These are phyloP conservation scores for Penicillium salamii DNA, from an alignment of 495 filamentous ascomycete species.

Conservation along the genomic window DNA sequence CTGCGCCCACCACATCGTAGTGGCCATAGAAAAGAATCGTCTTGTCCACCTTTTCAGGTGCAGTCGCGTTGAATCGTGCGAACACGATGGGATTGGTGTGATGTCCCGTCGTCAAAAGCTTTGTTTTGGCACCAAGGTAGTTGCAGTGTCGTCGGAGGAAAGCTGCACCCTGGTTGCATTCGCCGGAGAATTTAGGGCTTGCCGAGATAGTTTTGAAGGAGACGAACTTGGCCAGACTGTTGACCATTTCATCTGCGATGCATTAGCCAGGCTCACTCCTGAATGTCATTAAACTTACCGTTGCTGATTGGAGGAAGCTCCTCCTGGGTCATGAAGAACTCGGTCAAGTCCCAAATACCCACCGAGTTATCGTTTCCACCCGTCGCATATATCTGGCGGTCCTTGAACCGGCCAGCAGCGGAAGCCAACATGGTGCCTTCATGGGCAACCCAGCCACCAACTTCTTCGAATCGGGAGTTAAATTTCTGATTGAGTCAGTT, in stretches of 20 bases:
- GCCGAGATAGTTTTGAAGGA: conserved; percentile 89
- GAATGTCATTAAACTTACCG: conserved; percentile 33
- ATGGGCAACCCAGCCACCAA: conserved; percentile 82
- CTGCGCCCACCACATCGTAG: conserved; percentile 96
- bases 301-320: conserved; percentile 55
- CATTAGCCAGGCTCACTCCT: conserved; percentile 1
- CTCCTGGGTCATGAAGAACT: conserved; percentile 44
- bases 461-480: conserved; percentile 82
- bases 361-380: conserved; percentile 92
- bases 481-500: conserved; percentile 57
- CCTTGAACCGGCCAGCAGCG: conserved; percentile 62
- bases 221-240: conserved; percentile 77
- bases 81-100: conserved; percentile 85
- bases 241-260: conserved; percentile 70
- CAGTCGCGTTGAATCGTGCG: conserved; percentile 73
- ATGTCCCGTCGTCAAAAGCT: conserved; percentile 72
- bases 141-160: conserved; percentile 87
- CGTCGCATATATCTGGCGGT: conserved; percentile 77
- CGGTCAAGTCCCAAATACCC: conserved; percentile 79
- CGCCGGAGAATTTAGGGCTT: conserved; percentile 74
- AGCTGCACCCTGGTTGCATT: conserved; percentile 89
- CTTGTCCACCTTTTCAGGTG: conserved; percentile 60
- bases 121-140: conserved; percentile 82
- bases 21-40: conserved; percentile 96
- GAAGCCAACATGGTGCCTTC: conserved; percentile 86